phyloP scores from a whole-genome alignment of 2,329 filamentous ascomycete species.

The Graphiopsis chlorocephala region DNA sequence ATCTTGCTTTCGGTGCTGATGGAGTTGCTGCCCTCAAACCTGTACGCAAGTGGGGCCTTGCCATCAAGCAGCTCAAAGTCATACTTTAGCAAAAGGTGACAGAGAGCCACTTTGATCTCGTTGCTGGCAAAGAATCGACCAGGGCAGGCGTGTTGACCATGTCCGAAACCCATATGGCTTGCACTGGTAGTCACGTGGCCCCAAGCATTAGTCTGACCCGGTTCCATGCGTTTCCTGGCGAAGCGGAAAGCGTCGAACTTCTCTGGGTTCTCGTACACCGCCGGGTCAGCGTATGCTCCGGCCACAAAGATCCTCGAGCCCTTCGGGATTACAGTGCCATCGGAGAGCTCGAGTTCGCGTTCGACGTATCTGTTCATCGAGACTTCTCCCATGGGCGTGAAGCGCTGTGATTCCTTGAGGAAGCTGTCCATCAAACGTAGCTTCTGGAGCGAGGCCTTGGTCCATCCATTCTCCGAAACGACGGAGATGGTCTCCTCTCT shows the following conservation, averaged over 20 bases:
- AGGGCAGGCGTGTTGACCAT: conserved; percentile 35
- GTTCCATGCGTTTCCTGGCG: conserved; percentile 22
- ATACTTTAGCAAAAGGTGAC: conserved; percentile 34
- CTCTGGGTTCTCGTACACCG: conserved; percentile 19
- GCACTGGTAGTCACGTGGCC: conserved; percentile 18
- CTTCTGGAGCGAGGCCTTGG: conserved; percentile 30
- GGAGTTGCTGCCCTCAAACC: conserved; percentile 11
- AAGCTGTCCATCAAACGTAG: conserved; percentile 35
- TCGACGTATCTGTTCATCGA: conserved; percentile 29
- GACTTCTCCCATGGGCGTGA: conserved; percentile 22
- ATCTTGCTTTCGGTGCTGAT: conserved; percentile 11
- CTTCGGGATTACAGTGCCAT: conserved; percentile 28
- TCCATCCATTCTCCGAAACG: conserved; percentile 29
- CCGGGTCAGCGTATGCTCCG: conserved; percentile 18
- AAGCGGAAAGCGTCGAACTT: conserved; percentile 27
- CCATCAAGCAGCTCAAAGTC: conserved; percentile 31
- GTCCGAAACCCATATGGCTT: conserved; percentile 29
- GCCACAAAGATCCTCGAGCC: conserved; percentile 20
- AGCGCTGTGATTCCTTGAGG: conserved; percentile 34
- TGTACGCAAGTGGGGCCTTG: conserved; percentile 9
- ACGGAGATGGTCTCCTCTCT: conserved; percentile 29
- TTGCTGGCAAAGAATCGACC: conserved; percentile 37
- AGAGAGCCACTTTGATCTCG: conserved; percentile 36
- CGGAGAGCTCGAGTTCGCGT: conserved; percentile 27
- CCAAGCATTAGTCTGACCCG: conserved; percentile 23